Evolutionary conservation across 345 rosid species (phyloP).

Genomic region (Sonneratia alba): DNA sequence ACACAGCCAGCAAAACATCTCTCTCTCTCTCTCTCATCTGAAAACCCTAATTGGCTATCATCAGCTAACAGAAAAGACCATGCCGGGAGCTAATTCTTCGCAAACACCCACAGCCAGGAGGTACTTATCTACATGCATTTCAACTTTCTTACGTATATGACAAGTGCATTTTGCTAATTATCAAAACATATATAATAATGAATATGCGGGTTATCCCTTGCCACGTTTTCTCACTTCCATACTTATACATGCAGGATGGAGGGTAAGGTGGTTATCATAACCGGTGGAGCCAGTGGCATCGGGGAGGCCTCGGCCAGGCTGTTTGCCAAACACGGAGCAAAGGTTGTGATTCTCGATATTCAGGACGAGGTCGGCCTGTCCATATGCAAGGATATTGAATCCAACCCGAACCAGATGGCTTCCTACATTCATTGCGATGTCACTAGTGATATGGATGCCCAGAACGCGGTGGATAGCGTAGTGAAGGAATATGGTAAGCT

Average conservation of each 20-base stretch:
- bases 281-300: constrained; percentile 19
- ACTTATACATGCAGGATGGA: constrained; percentile 4
- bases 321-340: constrained; percentile 12
- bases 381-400: constrained; percentile 3
- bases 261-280: constrained; percentile 13
- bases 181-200: too few relatives aligned
- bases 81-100: too few relatives aligned
- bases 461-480: not conserved
- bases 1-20: too few relatives aligned
- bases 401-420: not conserved
- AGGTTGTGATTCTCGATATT: constrained; percentile 12
- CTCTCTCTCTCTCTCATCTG: too few relatives aligned
- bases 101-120: too few relatives aligned
- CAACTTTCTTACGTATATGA: too few relatives aligned
- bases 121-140: too few relatives aligned
- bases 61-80: too few relatives aligned
- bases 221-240: too few relatives aligned
- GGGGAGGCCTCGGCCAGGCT: constrained; percentile 14
- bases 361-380: constrained; percentile 14
- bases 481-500: constrained; percentile 11
- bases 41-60: too few relatives aligned
- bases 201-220: too few relatives aligned
- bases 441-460: constrained; percentile 9
- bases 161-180: too few relatives aligned
- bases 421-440: constrained; percentile 19